Conservation (phyloP, 2,329 filamentous ascomycete genomes). For the Biscogniauxia marginata region DNA sequence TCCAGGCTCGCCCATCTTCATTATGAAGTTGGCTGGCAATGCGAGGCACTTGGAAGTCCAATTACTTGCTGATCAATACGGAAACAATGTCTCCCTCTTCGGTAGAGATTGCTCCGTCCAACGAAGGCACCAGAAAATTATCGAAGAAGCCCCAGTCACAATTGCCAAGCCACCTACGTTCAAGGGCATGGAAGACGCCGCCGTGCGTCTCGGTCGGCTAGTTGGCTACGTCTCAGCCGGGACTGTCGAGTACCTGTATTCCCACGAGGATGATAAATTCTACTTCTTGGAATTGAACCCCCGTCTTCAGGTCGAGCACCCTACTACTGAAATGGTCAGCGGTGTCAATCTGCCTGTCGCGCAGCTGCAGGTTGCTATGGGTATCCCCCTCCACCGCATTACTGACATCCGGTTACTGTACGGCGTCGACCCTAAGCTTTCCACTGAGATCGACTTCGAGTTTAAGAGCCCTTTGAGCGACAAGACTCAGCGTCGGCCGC, state of each 20-base stretch:
- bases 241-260: conserved; percentile 99
- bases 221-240: conserved; percentile 98
- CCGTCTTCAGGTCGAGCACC: conserved; percentile 98
- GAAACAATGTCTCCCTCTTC: conserved; percentile 98
- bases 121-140: conserved; percentile 98
- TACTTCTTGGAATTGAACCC: conserved; percentile 99
- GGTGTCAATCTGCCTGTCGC: conserved; percentile 96
- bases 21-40: conserved; percentile 98
- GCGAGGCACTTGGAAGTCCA: conserved; percentile 97
- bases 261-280: conserved; percentile 96
- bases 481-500: conserved; percentile 82
- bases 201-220: conserved; percentile 86
- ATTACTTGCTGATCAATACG: conserved; percentile 95
- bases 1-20: conserved; percentile 97
- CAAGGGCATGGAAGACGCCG: conserved; percentile 93
- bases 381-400: conserved; percentile 91
- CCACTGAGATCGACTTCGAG: conserved; percentile 91
- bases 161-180: conserved; percentile 89
- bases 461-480: conserved; percentile 85
- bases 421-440: conserved; percentile 85
- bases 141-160: conserved; percentile 96
- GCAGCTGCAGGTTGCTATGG: conserved; percentile 98
- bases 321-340: conserved; percentile 98
- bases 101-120: conserved; percentile 98
- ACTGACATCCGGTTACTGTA: conserved; percentile 95